These are phyloP conservation scores for Linnemannia schmuckeri DNA, from an alignment of 192 early-diverging fungal species.

Conservation along the genomic window DNA sequence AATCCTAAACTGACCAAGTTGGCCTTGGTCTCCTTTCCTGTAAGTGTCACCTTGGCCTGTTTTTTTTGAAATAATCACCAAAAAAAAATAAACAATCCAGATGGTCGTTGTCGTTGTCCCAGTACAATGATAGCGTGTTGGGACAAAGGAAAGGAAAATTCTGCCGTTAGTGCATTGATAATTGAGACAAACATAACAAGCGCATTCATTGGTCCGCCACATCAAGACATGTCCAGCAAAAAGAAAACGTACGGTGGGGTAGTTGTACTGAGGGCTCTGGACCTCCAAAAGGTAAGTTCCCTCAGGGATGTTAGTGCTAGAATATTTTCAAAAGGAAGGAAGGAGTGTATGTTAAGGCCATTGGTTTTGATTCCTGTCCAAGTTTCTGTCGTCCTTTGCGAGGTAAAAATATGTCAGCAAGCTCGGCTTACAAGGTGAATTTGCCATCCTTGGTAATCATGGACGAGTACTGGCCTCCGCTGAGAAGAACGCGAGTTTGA, in stretches of 20 bases:
- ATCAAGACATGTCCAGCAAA: too few species aligned
- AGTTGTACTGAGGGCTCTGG: conserved; percentile 64
- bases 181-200: not conserved
- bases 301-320: conserved; percentile 59
- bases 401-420: too few species aligned
- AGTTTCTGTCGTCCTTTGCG: too few species aligned
- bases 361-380: not conserved
- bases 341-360: not conserved
- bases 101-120: not conserved
- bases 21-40: conserved; percentile 48
- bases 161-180: not conserved
- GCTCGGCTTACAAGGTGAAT: conserved; percentile 59
- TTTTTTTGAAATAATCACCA: not conserved
- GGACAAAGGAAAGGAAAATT: not conserved
- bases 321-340: not conserved
- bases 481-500: conserved; percentile 56
- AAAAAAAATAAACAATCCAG: not conserved
- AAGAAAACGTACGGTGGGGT: conserved; percentile 60
- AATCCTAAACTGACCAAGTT: conserved; percentile 56
- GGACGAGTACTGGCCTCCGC: conserved; percentile 61
- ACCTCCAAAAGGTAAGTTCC: conserved; percentile 70
- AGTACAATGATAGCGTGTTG: not conserved
- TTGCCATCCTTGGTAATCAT: conserved; percentile 59
- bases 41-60: conserved; percentile 65
- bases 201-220: too few species aligned